These are phyloP conservation scores for Myxozyma neotropica DNA, from an alignment of 805 yeast genomes.

Conservation along the genomic window DNA sequence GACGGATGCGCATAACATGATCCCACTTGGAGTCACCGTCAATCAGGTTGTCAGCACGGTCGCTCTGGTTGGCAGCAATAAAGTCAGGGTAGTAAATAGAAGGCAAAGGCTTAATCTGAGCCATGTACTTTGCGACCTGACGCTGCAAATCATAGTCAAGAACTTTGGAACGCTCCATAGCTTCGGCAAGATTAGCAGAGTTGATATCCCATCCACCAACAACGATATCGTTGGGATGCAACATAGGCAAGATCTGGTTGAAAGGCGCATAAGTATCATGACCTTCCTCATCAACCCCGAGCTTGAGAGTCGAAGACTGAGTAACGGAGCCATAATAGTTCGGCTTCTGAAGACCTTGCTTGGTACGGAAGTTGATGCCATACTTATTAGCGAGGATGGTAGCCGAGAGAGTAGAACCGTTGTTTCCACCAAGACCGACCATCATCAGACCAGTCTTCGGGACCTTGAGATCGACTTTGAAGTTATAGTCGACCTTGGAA, in stretches of 20 bases:
- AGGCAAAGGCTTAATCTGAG: conserved; percentile 67
- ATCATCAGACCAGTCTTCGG: conserved; percentile 83
- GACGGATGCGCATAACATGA: conserved; percentile 83
- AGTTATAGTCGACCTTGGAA: conserved; percentile 70
- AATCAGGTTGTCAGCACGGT: conserved; percentile 84
- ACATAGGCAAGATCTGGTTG: conserved; percentile 84
- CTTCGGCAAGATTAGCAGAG: conserved; percentile 66
- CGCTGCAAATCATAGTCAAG: conserved; percentile 82
- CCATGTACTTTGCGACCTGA: conserved; percentile 66
- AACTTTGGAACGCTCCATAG: conserved; percentile 84
- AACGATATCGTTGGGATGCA: conserved; percentile 85
- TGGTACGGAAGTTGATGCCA: conserved; percentile 75
- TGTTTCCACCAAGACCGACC: conserved; percentile 96
- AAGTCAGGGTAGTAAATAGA: conserved; percentile 94
- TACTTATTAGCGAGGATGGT: conserved; percentile 84
- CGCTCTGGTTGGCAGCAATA: conserved; percentile 92
- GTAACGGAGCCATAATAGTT: conserved; percentile 95
- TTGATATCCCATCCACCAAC: conserved; percentile 96
- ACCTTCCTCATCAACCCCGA: conserved; percentile 81
- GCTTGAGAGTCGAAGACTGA: conserved; percentile 84
- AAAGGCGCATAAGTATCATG: conserved; percentile 91
- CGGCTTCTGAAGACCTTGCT: conserved; percentile 72
- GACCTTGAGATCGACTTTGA: conserved; percentile 76
- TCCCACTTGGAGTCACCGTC: conserved; percentile 78
- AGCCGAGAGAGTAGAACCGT: conserved; percentile 88